Evolutionary conservation across 2,329 filamentous ascomycete species (phyloP).

Genomic region (Botrytis paeoniae): DNA sequence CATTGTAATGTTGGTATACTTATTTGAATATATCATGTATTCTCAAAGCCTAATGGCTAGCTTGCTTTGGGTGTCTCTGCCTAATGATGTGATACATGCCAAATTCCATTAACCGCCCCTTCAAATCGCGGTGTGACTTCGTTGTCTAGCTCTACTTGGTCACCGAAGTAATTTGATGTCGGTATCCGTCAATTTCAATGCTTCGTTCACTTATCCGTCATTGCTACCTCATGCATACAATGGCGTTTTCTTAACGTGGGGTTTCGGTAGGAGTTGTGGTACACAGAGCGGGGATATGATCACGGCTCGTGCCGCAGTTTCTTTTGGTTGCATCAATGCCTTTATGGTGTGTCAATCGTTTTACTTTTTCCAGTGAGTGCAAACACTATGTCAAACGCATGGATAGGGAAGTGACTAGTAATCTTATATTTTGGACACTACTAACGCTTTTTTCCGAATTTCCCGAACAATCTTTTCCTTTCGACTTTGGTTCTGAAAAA

Average conservation of each 20-base stretch:
- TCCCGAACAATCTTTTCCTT: neutral
- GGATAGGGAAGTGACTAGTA: neutral
- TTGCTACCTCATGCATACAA: neutral
- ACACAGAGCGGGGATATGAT: neutral
- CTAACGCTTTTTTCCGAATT: neutral
- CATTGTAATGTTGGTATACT: too few relatives aligned
- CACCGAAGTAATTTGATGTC: neutral
- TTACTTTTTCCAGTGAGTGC: neutral
- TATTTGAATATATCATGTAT: too few relatives aligned
- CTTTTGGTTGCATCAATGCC: neutral
- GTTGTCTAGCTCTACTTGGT: neutral
- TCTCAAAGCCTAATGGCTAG: too few relatives aligned
- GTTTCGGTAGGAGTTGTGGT: neutral
- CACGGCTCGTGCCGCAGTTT: neutral
- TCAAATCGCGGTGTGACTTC: neutral
- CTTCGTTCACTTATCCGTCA: neutral
- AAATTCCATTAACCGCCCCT: too few relatives aligned
- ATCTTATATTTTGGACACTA: neutral
- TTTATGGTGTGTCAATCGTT: neutral
- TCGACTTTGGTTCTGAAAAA: neutral
- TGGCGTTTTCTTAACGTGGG: neutral
- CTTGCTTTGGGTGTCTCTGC: too few relatives aligned
- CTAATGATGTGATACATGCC: too few relatives aligned
- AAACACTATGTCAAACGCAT: neutral
- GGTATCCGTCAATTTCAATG: neutral